Base-by-base conservation (phyloP, 352 stramenopile genomes). In the Globisporangium cylindrosporum region DNA sequence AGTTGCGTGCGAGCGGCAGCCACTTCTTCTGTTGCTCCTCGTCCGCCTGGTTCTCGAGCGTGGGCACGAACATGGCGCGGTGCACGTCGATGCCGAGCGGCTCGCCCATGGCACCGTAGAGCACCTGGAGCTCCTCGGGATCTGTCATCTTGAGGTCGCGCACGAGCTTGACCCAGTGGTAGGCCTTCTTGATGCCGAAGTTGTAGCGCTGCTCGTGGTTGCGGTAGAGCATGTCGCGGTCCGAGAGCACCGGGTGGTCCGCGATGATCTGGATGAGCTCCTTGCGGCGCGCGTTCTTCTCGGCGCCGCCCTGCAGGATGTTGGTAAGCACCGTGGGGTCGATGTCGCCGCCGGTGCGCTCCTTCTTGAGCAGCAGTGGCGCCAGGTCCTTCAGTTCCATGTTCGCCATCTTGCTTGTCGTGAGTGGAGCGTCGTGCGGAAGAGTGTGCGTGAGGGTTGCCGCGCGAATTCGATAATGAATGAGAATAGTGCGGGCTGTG, bases 31-130 rank as follows among this genome's bases (percentile, higher is more conserved):
- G 74, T 67, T 96, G 89, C 36, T 80, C 69, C 1, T 80, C 73
- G 38, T 71, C 72, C 9, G 78, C 84, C 55, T 94, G 86, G 72
- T 90, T 86, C 67, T 84, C 78, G 5, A 96, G 68, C 10, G 84
- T 89, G 18, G 79, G 80, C 0, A 89, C 67, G 64, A 90, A 87
- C 77, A 93, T 89, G 10, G 73, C 71, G 61, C 72, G 80, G 64
- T 92, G 84, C 67, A 94, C 77, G 46, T 89, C 78, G 10, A 80
- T 77, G 15, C 65, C 68, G 32, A 75, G 58, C 3, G 77, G 74
- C 57, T 91, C 82, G 41, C 82, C 82, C n/a, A 90, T 66, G 0
- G 74, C 76, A 1, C n/a, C 36, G 68, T 84, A 84, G 22, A 83
- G 36, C 25, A 80, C 72, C 60, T 79, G 67, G 51, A 77, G 75